A percentile compares a stretch with the other conserved stretches of the same genome.
Conservation (phyloP, 2,329 filamentous ascomycete genomes). For the Epichloe coenophiala region DNA sequence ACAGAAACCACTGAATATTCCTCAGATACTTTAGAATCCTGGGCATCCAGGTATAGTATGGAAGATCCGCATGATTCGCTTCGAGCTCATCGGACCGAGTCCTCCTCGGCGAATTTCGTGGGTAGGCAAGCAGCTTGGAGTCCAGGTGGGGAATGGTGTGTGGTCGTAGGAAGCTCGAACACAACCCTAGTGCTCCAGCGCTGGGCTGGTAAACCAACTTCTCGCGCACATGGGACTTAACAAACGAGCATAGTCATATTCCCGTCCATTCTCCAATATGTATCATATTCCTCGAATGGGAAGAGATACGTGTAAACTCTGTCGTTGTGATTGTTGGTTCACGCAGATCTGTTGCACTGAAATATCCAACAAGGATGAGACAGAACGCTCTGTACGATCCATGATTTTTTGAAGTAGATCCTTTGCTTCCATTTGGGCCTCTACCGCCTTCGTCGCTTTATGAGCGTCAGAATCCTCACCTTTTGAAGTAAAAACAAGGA, state of each 20-base stretch:
- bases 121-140: slow-evolving; percentile 58
- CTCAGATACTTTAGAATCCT: slow-evolving; percentile 35
- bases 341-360: neutral
- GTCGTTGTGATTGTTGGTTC: neutral
- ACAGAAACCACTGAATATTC: slow-evolving; percentile 23
- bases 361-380: slow-evolving; percentile 6
- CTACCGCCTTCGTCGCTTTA: slow-evolving; percentile 14
- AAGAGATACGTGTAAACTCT: slow-evolving; percentile 15
- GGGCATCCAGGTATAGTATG: slow-evolving; percentile 41
- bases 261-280: no score
- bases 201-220: slow-evolving; percentile 24
- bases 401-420: slow-evolving; percentile 15
- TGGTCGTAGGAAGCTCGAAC: slow-evolving; percentile 46
- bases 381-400: slow-evolving; percentile 16
- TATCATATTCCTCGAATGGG: slow-evolving; percentile 15
- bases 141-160: slow-evolving; percentile 51
- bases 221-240: slow-evolving; percentile 4
- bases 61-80: slow-evolving; percentile 38
- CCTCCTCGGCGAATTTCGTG: slow-evolving; percentile 43
- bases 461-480: neutral
- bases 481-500: slow-evolving; percentile 31
- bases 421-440: slow-evolving; percentile 17
- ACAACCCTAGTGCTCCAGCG: slow-evolving; percentile 39
- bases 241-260: neutral
- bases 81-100: slow-evolving; percentile 42